Percentiles rank a stretch among this genome's conserved stretches.
phyloP scores from a whole-genome alignment of 2,329 filamentous ascomycete species.

The Lasiodiplodia hormozganensis region DNA sequence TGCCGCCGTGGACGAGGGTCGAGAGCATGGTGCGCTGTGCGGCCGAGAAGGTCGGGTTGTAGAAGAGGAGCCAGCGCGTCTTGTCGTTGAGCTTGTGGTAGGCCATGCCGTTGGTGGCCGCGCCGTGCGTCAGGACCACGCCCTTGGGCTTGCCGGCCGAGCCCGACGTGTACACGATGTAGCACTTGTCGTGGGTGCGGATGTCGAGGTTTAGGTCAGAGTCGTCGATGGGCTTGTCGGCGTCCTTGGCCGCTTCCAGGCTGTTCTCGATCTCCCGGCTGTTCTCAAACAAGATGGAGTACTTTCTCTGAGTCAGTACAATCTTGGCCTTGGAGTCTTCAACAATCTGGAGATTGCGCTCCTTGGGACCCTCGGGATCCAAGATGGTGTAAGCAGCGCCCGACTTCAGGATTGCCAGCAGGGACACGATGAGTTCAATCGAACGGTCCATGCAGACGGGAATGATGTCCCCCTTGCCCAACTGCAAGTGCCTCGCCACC shows the following conservation, averaged over 20 bases:
- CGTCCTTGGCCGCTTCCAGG: background rate
- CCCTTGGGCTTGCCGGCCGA: constrained; percentile 25
- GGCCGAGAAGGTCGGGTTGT: background rate
- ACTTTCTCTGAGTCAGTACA: background rate
- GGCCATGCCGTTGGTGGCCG: background rate
- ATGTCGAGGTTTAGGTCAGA: background rate
- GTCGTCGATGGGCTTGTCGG: background rate
- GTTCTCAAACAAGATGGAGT: background rate
- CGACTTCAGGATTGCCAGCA: constrained; percentile 45
- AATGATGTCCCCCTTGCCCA: constrained; percentile 27
- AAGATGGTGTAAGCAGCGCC: constrained; percentile 46
- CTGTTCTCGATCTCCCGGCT: background rate
- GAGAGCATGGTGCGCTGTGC: constrained; percentile 33
- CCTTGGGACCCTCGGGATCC: constrained; percentile 45
- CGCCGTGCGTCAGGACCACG: constrained; percentile 22
- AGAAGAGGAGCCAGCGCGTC: constrained; percentile 1
- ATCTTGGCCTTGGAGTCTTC: constrained; percentile 31
- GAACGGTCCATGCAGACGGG: constrained; percentile 48
- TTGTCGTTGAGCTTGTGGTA: background rate
- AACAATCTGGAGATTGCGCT: constrained; percentile 45
- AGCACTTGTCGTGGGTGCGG: background rate
- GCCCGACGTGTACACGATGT: constrained; percentile 27
- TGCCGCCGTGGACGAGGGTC: constrained; percentile 50
- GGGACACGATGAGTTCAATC: constrained; percentile 42
- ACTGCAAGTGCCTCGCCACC: background rate